These are phyloP conservation scores for Eragrostis nindensis DNA, from an alignment of 176 grass and related monocot species.

Conservation along the genomic window DNA sequence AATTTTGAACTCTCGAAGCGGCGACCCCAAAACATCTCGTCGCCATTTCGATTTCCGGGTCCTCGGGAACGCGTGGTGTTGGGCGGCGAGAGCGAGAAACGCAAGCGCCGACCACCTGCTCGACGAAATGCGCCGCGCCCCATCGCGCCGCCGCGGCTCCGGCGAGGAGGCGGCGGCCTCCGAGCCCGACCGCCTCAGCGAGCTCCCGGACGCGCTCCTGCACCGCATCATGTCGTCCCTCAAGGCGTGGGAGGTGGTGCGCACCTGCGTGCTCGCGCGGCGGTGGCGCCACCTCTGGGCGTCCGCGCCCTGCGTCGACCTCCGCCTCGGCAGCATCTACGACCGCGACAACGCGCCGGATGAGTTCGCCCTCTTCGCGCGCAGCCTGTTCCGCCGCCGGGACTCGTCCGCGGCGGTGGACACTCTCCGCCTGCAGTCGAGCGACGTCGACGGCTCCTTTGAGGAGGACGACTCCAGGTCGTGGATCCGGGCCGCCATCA, in stretches of 20 bases:
- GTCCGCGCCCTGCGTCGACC: conserved; percentile 21
- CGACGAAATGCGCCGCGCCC: background rate
- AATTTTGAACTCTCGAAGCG: background rate
- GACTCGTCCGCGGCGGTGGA: background rate
- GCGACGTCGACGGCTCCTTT: background rate
- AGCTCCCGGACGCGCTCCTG: conserved; percentile 38
- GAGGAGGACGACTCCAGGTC: background rate
- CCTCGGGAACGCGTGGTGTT: no score
- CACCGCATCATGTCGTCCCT: conserved; percentile 41
- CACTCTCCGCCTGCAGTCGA: conserved; percentile 17
- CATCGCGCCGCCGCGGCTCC: background rate
- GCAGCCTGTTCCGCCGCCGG: conserved; percentile 1
- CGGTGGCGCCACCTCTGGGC: conserved; percentile 43
- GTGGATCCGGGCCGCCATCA: conserved; percentile 21
- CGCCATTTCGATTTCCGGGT: background rate
- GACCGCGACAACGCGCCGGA: background rate
- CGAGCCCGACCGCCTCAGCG: conserved; percentile 36
- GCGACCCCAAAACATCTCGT: background rate
- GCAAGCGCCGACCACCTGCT: background rate
- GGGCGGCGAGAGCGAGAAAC: background rate
- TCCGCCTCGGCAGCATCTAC: background rate
- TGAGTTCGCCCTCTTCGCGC: conserved; percentile 1
- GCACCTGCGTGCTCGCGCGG: conserved; percentile 40
- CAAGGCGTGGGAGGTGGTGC: conserved; percentile 48
- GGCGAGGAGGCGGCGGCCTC: background rate